Evolutionary conservation across 805 yeast species (phyloP).

Genomic region (Kregervanrija delftensis): DNA sequence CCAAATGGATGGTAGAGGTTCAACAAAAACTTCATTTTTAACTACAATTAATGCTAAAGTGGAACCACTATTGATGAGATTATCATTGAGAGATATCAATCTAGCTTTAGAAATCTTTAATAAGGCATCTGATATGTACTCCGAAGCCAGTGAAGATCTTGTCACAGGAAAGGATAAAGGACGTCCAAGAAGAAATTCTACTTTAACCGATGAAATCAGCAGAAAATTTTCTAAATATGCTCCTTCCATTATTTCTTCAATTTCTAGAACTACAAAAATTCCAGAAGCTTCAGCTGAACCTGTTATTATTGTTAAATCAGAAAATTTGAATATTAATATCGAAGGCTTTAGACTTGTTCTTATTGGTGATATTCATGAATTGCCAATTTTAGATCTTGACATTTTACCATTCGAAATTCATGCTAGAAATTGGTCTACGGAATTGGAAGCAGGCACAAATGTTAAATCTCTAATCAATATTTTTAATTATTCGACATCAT

Average conservation of each 20-base stretch:
- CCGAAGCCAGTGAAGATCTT: slow-evolving; percentile 13
- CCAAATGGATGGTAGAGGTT: slow-evolving; percentile 64
- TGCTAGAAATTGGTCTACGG: slow-evolving; percentile 84
- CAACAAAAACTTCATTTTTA: slow-evolving; percentile 49
- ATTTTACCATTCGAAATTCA: slow-evolving; percentile 59
- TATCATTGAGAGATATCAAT: slow-evolving; percentile 81
- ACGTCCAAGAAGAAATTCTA: slow-evolving; percentile 19
- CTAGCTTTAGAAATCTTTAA: slow-evolving; percentile 71
- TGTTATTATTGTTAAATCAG: slow-evolving; percentile 53
- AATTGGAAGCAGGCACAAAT: slow-evolving; percentile 60
- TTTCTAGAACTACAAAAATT: slow-evolving; percentile 29
- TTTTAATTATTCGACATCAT: slow-evolving; percentile 81
- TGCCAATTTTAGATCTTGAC: slow-evolving; percentile 77
- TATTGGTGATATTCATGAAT: slow-evolving; percentile 86
- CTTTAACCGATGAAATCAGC: slow-evolving; percentile 59
- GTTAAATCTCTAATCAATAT: slow-evolving; percentile 65
- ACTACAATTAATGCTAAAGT: slow-evolving; percentile 63
- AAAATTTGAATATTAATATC: slow-evolving; percentile 54
- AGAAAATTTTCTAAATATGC: slow-evolving; percentile 57
- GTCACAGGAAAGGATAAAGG: slow-evolving; percentile 4
- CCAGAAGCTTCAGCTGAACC: slow-evolving; percentile 16
- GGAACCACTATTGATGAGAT: slow-evolving; percentile 74
- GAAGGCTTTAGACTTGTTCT: slow-evolving; percentile 77
- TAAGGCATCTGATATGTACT: slow-evolving; percentile 54
- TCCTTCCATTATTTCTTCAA: slow-evolving; percentile 53